Evolutionary conservation across 164 flowering plant species (phyloP), one percentile per base, ranked within the genome.

Genomic region (Sedum album): DNA sequence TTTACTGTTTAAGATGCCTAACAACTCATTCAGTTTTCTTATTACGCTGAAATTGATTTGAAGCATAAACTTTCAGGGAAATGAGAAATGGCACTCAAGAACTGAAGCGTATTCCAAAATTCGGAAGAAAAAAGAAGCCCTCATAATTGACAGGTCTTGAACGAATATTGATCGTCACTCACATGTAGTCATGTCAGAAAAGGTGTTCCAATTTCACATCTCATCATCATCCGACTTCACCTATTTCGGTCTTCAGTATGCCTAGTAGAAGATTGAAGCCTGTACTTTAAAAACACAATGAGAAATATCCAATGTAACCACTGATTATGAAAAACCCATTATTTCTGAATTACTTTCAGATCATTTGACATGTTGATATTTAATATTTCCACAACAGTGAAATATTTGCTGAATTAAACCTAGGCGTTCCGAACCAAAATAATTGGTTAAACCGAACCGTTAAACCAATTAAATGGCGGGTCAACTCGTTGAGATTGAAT

Each of bases 91-190:
- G 88, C 48, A 79, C 79, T 67, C 91, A 85, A 77, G 89, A 79
- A 69, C 83, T 93, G 39, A 85, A 77, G 81, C 93, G 96, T 57
- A 84, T 93, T 67, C 60, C 88, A 57, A 68, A 73, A 73, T 73
- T 68, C 60, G 86, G 78, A 51, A 79, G 76, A 51, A 93, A 90
- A 76, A 46, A 88, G 69, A 93, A 90, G 74, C 86, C 94, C 44
- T 81, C 82, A 41, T 93, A 83, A 70, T 55, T 71, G 78, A 76
- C 72, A 72, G 31, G 62, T 20, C 60, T 9, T n/a, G 8, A 4
- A 68, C 31, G 60, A 5, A 69, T 67, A 57, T 30, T 13, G 6
- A 17, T 46, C 5, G 13, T 8, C 51, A 46, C 4, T 18, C 5
- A 15, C n/a, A n/a, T n/a, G n/a, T 2, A 46, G 20, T 1, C n/a